Conservation (phyloP, 805 yeast species). For the Yarrowia yakushimensis region DNA sequence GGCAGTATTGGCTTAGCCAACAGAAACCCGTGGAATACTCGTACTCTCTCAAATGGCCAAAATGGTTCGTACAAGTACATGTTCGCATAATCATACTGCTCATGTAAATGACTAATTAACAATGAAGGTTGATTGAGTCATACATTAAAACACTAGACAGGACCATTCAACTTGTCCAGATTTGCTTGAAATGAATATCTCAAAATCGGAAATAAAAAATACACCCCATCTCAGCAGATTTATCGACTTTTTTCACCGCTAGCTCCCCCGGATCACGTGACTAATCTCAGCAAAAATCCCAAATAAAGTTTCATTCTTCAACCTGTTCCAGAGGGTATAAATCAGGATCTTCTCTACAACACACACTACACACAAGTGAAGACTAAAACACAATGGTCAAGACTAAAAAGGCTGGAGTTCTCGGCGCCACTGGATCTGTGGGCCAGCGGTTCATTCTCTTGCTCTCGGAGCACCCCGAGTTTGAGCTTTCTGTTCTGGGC, state of each 20-base stretch:
- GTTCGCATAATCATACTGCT: too few relatives aligned
- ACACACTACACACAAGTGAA: not conserved
- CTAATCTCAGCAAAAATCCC: rapidly evolving
- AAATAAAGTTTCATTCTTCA: not conserved
- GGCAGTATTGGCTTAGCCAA: too few relatives aligned
- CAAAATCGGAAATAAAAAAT: not conserved
- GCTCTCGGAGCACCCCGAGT: constrained; percentile 82
- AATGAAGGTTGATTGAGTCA: not conserved
- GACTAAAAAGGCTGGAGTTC: constrained; percentile 57
- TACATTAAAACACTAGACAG: not conserved
- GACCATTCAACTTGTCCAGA: not conserved
- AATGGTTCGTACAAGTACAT: too few relatives aligned
- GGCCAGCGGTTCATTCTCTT: constrained; percentile 93
- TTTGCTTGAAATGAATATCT: too few relatives aligned
- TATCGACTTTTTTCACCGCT: too few relatives aligned
- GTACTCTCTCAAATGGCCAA: too few relatives aligned
- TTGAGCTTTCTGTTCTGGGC: constrained; percentile 79
- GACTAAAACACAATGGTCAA: not conserved
- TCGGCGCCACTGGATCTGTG: constrained; percentile 97
- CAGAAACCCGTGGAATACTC: too few relatives aligned
- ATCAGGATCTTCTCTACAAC: too few relatives aligned
- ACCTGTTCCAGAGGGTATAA: too few relatives aligned
- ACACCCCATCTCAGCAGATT: too few relatives aligned
- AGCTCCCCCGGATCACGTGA: not conserved
- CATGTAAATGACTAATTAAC: not conserved